These are phyloP conservation scores for Cladobotryum mycophilum DNA, from an alignment of 2,329 filamentous ascomycete genomes.

Conservation along the genomic window DNA sequence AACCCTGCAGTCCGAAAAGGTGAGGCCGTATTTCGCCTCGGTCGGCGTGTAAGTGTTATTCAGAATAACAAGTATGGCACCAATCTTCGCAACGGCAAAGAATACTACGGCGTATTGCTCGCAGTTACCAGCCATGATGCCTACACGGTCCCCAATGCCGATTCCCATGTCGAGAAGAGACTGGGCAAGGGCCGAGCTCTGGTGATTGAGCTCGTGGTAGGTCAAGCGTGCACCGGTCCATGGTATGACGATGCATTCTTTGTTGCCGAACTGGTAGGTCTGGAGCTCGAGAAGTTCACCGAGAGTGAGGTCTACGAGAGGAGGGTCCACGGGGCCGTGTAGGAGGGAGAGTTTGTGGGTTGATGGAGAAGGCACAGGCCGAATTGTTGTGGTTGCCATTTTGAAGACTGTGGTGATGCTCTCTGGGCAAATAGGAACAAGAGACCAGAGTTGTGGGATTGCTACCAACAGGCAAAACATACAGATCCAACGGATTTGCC, in stretches of 20 bases:
- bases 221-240: constrained; percentile 74
- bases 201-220: constrained; percentile 57
- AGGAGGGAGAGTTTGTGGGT: constrained; percentile 51
- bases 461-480: background rate
- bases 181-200: constrained; percentile 55
- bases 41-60: constrained; percentile 77
- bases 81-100: constrained; percentile 63
- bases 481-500: no score
- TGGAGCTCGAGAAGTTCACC: constrained; percentile 68
- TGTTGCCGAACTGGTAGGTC: constrained; percentile 55
- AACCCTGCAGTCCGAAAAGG: constrained; percentile 65
- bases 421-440: background rate
- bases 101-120: constrained; percentile 75
- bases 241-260: constrained; percentile 65
- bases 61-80: constrained; percentile 66
- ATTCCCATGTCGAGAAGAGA: constrained; percentile 63
- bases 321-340: constrained; percentile 61
- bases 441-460: no score
- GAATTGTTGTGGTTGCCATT: constrained; percentile 21
- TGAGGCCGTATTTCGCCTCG: constrained; percentile 65
- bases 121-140: constrained; percentile 72
- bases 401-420: background rate
- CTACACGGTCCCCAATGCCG: constrained; percentile 61
- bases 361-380: constrained; percentile 23
- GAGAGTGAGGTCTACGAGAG: constrained; percentile 64